Evolutionary conservation across 768 basidiomycete species (phyloP).

Genomic region (Suillus placidus): DNA sequence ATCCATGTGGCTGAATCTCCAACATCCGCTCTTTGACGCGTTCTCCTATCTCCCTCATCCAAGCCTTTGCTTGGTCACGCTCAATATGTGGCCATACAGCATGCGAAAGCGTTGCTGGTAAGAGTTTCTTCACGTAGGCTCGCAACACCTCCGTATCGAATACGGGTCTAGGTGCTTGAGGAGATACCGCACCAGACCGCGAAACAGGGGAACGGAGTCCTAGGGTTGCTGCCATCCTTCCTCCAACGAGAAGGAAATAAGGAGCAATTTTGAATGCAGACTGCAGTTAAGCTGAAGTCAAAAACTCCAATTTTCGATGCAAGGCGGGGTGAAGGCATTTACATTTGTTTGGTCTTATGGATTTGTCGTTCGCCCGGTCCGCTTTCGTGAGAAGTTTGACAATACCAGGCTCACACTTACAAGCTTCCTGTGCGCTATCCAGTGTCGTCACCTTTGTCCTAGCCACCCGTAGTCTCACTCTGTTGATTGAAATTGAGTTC

Average conservation of each 20-base stretch:
- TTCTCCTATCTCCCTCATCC: slow-evolving; percentile 85
- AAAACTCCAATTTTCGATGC: not conserved
- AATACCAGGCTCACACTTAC: not conserved
- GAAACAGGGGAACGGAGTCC: slow-evolving; percentile 63
- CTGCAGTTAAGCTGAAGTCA: not conserved
- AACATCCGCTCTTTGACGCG: slow-evolving; percentile 86
- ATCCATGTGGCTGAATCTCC: slow-evolving; percentile 78
- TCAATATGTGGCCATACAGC: slow-evolving; percentile 71
- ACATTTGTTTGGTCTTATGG: slow-evolving; percentile 28
- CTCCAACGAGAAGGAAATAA: slow-evolving; percentile 5
- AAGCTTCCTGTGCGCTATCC: not conserved
- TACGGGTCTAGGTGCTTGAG: slow-evolving; percentile 44
- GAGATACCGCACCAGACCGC: slow-evolving; percentile 62
- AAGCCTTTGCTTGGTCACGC: slow-evolving; percentile 65
- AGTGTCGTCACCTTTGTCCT: not conserved
- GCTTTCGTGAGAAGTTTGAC: slow-evolving; percentile 3
- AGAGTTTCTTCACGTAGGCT: slow-evolving; percentile 80
- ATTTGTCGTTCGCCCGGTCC: slow-evolving; percentile 22
- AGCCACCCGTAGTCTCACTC: not conserved
- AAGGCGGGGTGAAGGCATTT: not conserved
- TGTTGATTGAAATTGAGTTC: not conserved
- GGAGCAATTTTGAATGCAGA: not conserved
- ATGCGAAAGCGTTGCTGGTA: slow-evolving; percentile 67
- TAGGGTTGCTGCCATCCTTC: slow-evolving; percentile 29
- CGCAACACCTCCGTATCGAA: slow-evolving; percentile 78